phyloP scores from a whole-genome alignment of 768 basidiomycete genomes.

The Termitomyces eurrhizus region DNA sequence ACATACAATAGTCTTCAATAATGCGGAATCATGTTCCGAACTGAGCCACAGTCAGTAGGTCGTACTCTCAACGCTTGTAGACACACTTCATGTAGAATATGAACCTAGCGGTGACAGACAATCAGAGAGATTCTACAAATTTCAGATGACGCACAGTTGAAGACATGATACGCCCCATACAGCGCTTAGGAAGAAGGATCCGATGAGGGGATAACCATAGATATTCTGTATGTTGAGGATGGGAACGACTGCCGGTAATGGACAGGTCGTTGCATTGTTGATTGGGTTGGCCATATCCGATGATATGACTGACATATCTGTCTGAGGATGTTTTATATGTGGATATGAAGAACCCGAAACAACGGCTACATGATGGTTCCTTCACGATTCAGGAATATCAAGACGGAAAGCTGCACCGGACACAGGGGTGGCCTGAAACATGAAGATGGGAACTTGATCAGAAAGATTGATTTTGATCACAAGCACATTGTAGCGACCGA shows the following conservation, averaged over 20 bases:
- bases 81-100: slow-evolving; percentile 2
- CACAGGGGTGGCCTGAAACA: too few relatives aligned
- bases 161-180: slow-evolving; percentile 2
- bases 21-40: not conserved
- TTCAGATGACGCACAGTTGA: not conserved
- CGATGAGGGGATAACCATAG: not conserved
- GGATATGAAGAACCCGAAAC: not conserved
- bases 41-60: not conserved
- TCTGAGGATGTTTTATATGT: not conserved
- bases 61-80: not conserved
- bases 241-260: not conserved
- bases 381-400: too few relatives aligned
- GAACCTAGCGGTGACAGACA: not conserved
- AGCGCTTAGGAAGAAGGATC: not conserved
- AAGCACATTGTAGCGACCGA: too few relatives aligned
- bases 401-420: too few relatives aligned
- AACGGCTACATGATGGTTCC: too few relatives aligned
- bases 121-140: not conserved
- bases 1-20: not conserved
- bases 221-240: not conserved
- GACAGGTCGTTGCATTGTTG: not conserved
- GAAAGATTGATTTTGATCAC: too few relatives aligned
- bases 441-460: too few relatives aligned
- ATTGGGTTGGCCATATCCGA: not conserved
- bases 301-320: not conserved